phyloP scores from a whole-genome alignment of 257 asterid species.

The Oldenlandia corymbosa region DNA sequence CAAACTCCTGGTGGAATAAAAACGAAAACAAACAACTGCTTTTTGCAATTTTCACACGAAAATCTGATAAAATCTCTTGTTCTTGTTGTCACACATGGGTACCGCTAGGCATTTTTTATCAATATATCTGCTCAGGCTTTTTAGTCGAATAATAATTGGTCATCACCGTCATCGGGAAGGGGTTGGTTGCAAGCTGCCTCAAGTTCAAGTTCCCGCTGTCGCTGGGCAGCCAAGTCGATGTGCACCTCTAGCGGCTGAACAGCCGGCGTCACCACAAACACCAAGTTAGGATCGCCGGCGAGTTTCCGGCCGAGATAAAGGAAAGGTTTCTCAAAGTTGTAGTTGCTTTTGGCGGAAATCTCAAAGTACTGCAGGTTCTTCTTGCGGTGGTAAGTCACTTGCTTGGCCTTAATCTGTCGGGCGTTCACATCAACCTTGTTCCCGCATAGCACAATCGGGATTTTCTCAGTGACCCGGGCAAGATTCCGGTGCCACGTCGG shows the following conservation, averaged over 20 bases:
- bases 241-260: slow-evolving; percentile 88
- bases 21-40: neutral
- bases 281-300: slow-evolving; percentile 76
- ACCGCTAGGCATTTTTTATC: too few species aligned
- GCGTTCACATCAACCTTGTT: slow-evolving; percentile 90
- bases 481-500: slow-evolving; percentile 97
- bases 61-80: too few species aligned
- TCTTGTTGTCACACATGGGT: too few species aligned
- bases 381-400: slow-evolving; percentile 85
- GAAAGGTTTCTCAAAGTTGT: slow-evolving; percentile 86
- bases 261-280: slow-evolving; percentile 82
- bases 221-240: slow-evolving; percentile 71
- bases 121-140: too few species aligned
- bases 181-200: slow-evolving; percentile 58
- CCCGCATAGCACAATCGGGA: slow-evolving; percentile 84
- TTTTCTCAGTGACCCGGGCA: slow-evolving; percentile 90
- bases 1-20: slow-evolving; percentile 6
- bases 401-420: slow-evolving; percentile 89
- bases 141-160: slow-evolving; percentile 57
- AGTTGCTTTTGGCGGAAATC: slow-evolving; percentile 82
- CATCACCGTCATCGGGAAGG: slow-evolving; percentile 59
- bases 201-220: slow-evolving; percentile 79
- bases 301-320: slow-evolving; percentile 82
- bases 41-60: neutral
- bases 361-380: slow-evolving; percentile 86